A percentile compares a stretch with the other conserved stretches of the same genome.
Evolutionary conservation across 2,329 filamentous ascomycete genomes (phyloP).

Genomic region (Graphilbum fragrans): DNA sequence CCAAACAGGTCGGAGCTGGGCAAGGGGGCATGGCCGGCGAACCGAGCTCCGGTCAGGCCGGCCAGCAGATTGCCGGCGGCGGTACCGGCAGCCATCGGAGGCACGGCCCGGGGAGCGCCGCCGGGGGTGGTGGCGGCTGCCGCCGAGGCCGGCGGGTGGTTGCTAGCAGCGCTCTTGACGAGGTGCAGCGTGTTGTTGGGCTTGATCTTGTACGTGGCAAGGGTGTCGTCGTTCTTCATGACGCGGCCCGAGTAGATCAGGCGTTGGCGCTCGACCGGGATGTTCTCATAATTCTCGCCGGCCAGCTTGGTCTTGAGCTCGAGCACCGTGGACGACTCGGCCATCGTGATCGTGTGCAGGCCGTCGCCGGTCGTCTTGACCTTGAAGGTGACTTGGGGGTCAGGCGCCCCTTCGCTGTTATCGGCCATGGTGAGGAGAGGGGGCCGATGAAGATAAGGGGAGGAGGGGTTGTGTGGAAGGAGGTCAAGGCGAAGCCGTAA

Average conservation of each 20-base stretch:
- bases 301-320: conserved; percentile 88
- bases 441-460: neutral
- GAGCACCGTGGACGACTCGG: conserved; percentile 61
- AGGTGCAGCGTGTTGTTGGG: conserved; percentile 90
- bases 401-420: conserved; percentile 45
- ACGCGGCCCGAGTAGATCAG: conserved; percentile 96
- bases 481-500: neutral
- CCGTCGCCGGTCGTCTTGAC: conserved; percentile 92
- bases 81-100: conserved; percentile 64
- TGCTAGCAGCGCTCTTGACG: conserved; percentile 92
- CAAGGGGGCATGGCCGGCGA: conserved; percentile 82
- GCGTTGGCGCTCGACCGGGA: conserved; percentile 78
- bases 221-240: conserved; percentile 83
- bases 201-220: conserved; percentile 88
- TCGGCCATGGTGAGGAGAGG: conserved; percentile 44
- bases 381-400: conserved; percentile 83
- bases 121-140: conserved; percentile 10
- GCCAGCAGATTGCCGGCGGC: conserved; percentile 76
- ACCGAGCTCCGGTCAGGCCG: conserved; percentile 82
- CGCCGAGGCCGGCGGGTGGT: conserved; percentile 34
- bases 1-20: conserved; percentile 85
- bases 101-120: conserved; percentile 47
- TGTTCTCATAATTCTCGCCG: conserved; percentile 68
- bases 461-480: neutral
- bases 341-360: conserved; percentile 63